Percentiles rank a stretch among this genome's conserved stretches.
Conservation (phyloP, 306 rosid genomes). For the Lathyrus sativus region DNA sequence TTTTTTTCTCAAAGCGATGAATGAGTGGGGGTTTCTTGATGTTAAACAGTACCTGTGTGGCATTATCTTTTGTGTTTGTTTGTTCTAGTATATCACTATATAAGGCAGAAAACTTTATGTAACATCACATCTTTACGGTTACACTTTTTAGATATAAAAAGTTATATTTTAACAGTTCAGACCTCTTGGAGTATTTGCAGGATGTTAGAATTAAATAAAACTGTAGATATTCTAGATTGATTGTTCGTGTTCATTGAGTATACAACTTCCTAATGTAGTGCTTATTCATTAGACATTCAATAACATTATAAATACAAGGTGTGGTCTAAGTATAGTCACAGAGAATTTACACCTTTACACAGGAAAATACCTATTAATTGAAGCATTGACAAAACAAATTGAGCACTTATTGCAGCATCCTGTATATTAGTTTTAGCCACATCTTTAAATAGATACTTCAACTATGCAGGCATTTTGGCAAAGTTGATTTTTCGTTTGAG, state of each 20-base stretch:
- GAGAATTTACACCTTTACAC: too few relatives aligned
- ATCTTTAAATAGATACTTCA: slow-evolving; percentile 23
- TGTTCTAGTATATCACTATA: slow-evolving; percentile 4
- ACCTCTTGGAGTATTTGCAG: slow-evolving; percentile 1
- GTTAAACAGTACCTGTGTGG: slow-evolving; percentile 13
- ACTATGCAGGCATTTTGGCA: not conserved
- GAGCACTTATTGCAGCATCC: slow-evolving; percentile 19
- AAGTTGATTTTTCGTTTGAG: not conserved
- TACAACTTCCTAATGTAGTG: too few relatives aligned
- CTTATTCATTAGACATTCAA: too few relatives aligned
- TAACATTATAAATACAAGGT: too few relatives aligned
- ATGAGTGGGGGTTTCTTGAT: slow-evolving; percentile 16
- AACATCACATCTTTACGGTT: not conserved
- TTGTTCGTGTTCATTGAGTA: too few relatives aligned
- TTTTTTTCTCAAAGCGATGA: slow-evolving; percentile 14
- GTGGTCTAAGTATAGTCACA: too few relatives aligned
- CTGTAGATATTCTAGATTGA: too few relatives aligned
- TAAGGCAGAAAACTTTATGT: slow-evolving; percentile 3
- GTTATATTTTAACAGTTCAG: slow-evolving; percentile 17
- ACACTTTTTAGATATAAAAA: slow-evolving; percentile 2
- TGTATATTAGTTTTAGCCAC: slow-evolving; percentile 27
- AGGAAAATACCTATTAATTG: slow-evolving; percentile 4
- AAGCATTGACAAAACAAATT: slow-evolving; percentile 19
- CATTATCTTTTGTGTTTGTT: slow-evolving; percentile 12
- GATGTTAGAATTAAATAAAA: too few relatives aligned